phyloP scores from a whole-genome alignment of 2,329 filamentous ascomycete genomes.

The Phialophora macrospora region DNA sequence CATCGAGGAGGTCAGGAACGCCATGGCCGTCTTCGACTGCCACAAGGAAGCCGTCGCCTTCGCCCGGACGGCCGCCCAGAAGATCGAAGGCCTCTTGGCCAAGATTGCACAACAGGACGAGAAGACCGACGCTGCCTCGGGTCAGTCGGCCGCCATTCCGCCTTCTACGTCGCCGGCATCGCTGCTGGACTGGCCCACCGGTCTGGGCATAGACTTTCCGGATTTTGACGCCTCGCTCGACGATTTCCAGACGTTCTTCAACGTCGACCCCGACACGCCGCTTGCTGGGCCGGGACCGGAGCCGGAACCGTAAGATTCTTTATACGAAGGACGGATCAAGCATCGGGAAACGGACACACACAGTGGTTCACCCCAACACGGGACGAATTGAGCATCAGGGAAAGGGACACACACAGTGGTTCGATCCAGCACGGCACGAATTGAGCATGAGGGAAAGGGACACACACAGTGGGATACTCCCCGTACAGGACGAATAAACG shows the following conservation, averaged over 20 bases:
- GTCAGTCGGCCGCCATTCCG: background rate
- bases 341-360: no score
- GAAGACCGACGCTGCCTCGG: background rate
- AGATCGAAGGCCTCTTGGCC: slow-evolving; percentile 4
- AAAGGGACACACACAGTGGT: no score
- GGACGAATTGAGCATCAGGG: no score
- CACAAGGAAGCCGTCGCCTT: background rate
- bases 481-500: no score
- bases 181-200: background rate
- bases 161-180: background rate
- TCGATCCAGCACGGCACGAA: no score
- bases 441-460: no score
- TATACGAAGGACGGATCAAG: no score
- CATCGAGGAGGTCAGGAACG: slow-evolving; percentile 3
- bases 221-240: background rate
- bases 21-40: slow-evolving; percentile 1
- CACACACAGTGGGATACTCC: no score
- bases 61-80: slow-evolving; percentile 5
- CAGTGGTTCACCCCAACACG: no score
- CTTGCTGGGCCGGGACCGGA: background rate
- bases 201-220: background rate
- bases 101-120: slow-evolving; percentile 3
- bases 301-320: no score
- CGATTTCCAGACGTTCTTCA: slow-evolving; percentile 9
- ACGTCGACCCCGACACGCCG: background rate